Percentiles rank a stretch among this genome's conserved stretches.
These are phyloP conservation scores for Juglanconis sp. DNA, from an alignment of 2,329 filamentous ascomycete genomes.

Conservation along the genomic window DNA sequence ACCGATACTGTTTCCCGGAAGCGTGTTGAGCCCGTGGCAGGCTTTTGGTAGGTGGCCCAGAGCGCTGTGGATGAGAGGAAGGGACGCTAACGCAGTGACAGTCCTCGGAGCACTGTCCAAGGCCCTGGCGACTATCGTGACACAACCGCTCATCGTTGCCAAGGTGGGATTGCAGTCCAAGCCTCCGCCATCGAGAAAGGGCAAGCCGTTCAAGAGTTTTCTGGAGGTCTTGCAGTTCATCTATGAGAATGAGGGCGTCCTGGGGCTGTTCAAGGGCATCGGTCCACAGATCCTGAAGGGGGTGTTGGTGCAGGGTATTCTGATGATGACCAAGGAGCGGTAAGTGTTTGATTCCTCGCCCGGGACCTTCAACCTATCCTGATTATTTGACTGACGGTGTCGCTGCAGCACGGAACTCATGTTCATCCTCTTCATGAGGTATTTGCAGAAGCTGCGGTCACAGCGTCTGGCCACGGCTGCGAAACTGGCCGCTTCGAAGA, in stretches of 20 bases:
- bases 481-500: conserved; percentile 60
- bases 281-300: conserved; percentile 92
- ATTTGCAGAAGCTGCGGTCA: conserved; percentile 67
- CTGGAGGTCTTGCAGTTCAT: conserved; percentile 95
- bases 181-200: conserved; percentile 77
- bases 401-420: conserved; percentile 72
- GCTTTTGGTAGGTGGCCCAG: conserved; percentile 72
- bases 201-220: conserved; percentile 91
- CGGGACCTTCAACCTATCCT: neutral
- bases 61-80: neutral
- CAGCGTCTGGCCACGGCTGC: conserved; percentile 68
- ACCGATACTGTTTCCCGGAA: conserved; percentile 68
- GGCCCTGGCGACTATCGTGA: conserved; percentile 82
- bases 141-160: conserved; percentile 93
- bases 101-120: conserved; percentile 93
- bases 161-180: conserved; percentile 96
- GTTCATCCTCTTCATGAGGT: conserved; percentile 83
- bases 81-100: conserved; percentile 31
- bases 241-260: conserved; percentile 75
- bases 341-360: conserved; percentile 36
- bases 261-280: conserved; percentile 95
- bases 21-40: conserved; percentile 75
- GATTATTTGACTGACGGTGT: conserved; percentile 12
- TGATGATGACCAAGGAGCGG: conserved; percentile 99
- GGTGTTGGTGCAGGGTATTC: conserved; percentile 84